Evolutionary conservation across 306 rosid species (phyloP), one percentile per base, ranked within the genome.

Genomic region (Delonix regia): DNA sequence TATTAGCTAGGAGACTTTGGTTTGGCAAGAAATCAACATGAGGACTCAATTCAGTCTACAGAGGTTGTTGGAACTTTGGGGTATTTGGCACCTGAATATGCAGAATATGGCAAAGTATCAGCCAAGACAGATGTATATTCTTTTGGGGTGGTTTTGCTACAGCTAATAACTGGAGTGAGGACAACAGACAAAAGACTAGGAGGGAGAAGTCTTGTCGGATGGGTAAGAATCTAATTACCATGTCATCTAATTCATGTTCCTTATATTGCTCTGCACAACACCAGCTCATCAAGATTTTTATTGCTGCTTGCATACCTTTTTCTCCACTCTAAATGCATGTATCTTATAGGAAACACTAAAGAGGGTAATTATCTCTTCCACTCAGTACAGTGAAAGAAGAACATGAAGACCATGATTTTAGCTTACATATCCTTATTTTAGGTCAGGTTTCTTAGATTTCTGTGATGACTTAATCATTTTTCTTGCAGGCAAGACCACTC

Each of bases 81-180:
- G 77, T 94, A 94, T 82, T 66, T 94, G 83, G 97, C 97, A 69
- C 98, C 97, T 56, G 98, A 94, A 85, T 94, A 94, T 81, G 94
- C 93, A 28, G 94, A 92, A 85, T 77, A 62, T 67, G 97, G 98
- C 19, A 90, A 84, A 80, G 94, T 90, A 22, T 92, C 98, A 65
- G 85, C 89, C 44, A 94, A 90, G 89, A 88, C 88, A 38, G 98
- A 94, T 83, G 98, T 94, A 30, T 94, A 92, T 75, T 90, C 97
- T 74, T 92, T 92, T 77, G 98, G 98, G 53, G 91, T 92, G 78
- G 89, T 92, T 79, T 78, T 94, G 60, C 80, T 94, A 18, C 91
- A 94, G 80, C 93, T 94, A 39, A 90, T 94, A 66, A 89, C 97
- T 42, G 97, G 98, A 81, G 81, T 85, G 82, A 90, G 86, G 49